A percentile compares a stretch with the other conserved stretches of the same genome.
Conservation (phyloP, 352 stramenopile species). For the Globisporangium spinosum region DNA sequence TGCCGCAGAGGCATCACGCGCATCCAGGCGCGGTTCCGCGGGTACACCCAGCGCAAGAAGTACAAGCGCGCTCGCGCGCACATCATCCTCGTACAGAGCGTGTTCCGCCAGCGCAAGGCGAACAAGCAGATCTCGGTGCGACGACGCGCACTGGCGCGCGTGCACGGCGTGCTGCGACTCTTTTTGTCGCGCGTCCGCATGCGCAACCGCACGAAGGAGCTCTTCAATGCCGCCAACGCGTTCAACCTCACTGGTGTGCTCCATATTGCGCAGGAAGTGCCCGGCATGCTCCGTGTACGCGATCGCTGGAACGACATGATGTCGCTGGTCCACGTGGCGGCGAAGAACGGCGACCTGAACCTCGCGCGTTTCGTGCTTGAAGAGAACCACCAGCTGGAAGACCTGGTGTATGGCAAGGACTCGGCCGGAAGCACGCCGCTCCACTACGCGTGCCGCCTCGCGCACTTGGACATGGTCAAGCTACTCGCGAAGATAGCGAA, state of each 20-base stretch:
- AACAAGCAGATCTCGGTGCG: slow-evolving; percentile 42
- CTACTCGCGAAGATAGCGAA: slow-evolving; percentile 83
- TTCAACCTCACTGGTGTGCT: slow-evolving; percentile 80
- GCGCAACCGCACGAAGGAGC: slow-evolving; percentile 68
- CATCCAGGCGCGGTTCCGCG: slow-evolving; percentile 64
- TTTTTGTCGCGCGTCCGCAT: slow-evolving; percentile 83
- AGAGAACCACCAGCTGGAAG: slow-evolving; percentile 78
- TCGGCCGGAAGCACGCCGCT: slow-evolving; percentile 74
- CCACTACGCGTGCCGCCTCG: slow-evolving; percentile 75
- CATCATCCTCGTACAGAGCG: slow-evolving; percentile 75
- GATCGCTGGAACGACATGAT: slow-evolving; percentile 79
- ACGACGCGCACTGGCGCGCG: slow-evolving; percentile 62
- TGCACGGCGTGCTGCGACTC: slow-evolving; percentile 67
- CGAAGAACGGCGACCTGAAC: slow-evolving; percentile 84
- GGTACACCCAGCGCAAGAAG: slow-evolving; percentile 52
- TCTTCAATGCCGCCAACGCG: slow-evolving; percentile 74
- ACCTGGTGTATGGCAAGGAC: slow-evolving; percentile 83
- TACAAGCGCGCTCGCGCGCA: slow-evolving; percentile 41
- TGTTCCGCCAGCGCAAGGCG: slow-evolving; percentile 64
- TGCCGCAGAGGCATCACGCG: slow-evolving; percentile 60
- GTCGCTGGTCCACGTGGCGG: slow-evolving; percentile 86
- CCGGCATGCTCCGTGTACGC: slow-evolving; percentile 74
- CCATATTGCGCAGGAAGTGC: slow-evolving; percentile 78
- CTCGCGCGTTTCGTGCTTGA: slow-evolving; percentile 79
- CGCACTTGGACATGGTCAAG: slow-evolving; percentile 84